Percentiles rank a stretch among this genome's conserved stretches.
Conservation (phyloP, 1,139 yeast genomes). For the Wickerhamomyces sp. region DNA sequence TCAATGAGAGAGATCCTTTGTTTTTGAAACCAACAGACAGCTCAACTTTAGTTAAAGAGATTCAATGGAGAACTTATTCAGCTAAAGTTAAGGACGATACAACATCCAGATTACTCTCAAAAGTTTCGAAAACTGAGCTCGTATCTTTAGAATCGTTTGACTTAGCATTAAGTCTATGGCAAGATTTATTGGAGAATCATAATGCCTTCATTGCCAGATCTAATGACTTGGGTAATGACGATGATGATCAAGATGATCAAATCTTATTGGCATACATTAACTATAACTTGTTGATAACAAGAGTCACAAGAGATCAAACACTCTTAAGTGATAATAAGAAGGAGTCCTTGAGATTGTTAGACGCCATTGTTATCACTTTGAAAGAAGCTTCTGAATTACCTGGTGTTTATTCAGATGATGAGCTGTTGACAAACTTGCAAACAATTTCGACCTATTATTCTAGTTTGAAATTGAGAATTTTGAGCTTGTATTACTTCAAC, state of each 20-base stretch:
- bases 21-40: slow-evolving; percentile 24
- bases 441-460: slow-evolving; percentile 44
- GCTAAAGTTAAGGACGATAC: slow-evolving; percentile 71
- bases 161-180: slow-evolving; percentile 46
- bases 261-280: slow-evolving; percentile 71
- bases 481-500: slow-evolving; percentile 48
- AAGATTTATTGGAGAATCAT: slow-evolving; percentile 50
- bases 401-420: slow-evolving; percentile 87
- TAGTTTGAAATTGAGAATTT: slow-evolving; percentile 37
- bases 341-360: slow-evolving; percentile 19
- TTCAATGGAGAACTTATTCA: slow-evolving; percentile 72
- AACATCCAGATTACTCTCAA: slow-evolving; percentile 51
- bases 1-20: slow-evolving; percentile 37
- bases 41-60: slow-evolving; percentile 29
- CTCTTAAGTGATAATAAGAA: slow-evolving; percentile 15
- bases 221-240: slow-evolving; percentile 23
- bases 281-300: slow-evolving; percentile 60
- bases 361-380: slow-evolving; percentile 33
- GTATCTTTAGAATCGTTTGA: slow-evolving; percentile 39
- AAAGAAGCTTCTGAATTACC: slow-evolving; percentile 71
- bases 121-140: slow-evolving; percentile 25
- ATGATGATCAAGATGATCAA: slow-evolving; percentile 66
- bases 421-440: slow-evolving; percentile 50
- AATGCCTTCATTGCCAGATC: slow-evolving; percentile 41
- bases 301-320: slow-evolving; percentile 64